These are phyloP conservation scores for Pythium vanterpoolii DNA, from an alignment of 352 stramenopile genomes.

Conservation along the genomic window DNA sequence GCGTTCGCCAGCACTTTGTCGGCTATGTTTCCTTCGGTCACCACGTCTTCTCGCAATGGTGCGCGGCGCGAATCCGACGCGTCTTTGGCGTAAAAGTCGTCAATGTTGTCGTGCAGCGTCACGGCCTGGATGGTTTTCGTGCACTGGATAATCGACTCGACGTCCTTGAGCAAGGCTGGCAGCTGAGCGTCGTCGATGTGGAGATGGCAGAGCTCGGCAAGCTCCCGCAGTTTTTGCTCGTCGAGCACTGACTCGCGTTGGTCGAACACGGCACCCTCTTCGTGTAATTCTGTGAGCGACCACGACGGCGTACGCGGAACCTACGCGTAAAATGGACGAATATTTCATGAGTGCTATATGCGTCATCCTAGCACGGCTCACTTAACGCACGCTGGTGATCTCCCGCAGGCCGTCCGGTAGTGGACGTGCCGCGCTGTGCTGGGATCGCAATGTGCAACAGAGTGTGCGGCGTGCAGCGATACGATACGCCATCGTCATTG, in stretches of 20 bases:
- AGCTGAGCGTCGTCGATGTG: constrained; percentile 73
- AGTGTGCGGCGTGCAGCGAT: constrained; percentile 7
- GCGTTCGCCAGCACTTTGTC: constrained; percentile 79
- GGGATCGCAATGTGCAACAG: constrained; percentile 1
- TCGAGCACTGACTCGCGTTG: constrained; percentile 52
- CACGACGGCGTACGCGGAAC: constrained; percentile 70
- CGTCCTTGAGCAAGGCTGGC: constrained; percentile 66
- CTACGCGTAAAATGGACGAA: constrained; percentile 15
- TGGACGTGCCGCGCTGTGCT: constrained; percentile 5
- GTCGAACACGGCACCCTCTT: constrained; percentile 41
- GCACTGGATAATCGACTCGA: constrained; percentile 87
- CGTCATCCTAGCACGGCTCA: not conserved
- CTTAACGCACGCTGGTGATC: constrained; percentile 42
- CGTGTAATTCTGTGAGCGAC: constrained; percentile 78
- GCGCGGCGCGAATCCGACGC: constrained; percentile 50
- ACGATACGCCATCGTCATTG: constrained; percentile 3
- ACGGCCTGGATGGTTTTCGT: constrained; percentile 83
- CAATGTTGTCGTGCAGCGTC: constrained; percentile 79
- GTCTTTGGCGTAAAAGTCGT: constrained; percentile 74
- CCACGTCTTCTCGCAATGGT: constrained; percentile 68
- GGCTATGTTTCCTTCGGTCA: constrained; percentile 68
- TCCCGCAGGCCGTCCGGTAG: constrained; percentile 55
- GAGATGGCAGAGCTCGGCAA: constrained; percentile 81
- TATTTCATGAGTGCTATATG: not conserved
- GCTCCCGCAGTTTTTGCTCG: constrained; percentile 64